phyloP scores from a whole-genome alignment of 2,329 filamentous ascomycete genomes.

The Trichophyton benhamiae region DNA sequence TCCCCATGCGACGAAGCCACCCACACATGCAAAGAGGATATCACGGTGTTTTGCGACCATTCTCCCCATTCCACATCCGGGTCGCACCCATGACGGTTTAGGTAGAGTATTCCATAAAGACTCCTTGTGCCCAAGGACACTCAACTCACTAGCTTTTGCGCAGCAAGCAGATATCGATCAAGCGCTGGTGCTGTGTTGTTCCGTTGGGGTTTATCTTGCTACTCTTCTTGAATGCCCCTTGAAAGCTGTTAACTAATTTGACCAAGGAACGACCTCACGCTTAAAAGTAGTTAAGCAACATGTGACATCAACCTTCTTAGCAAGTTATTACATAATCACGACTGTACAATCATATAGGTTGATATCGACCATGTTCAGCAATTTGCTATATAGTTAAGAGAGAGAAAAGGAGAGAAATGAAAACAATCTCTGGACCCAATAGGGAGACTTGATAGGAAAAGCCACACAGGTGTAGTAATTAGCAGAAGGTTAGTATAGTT shows the following conservation, averaged over 20 bases:
- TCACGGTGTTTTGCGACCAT: conserved; percentile 37
- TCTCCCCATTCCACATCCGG: conserved; percentile 16
- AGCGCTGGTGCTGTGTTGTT: background rate
- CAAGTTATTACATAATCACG: background rate
- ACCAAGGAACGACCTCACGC: background rate
- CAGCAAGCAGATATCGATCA: background rate
- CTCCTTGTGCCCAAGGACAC: background rate
- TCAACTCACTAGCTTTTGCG: background rate
- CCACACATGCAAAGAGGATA: conserved; percentile 30
- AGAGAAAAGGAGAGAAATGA: background rate
- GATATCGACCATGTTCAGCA: too few species aligned
- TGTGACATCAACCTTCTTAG: too few species aligned
- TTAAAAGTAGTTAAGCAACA: too few species aligned
- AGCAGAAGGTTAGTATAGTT: background rate
- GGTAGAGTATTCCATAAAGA: background rate
- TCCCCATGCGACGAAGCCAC: conserved; percentile 67
- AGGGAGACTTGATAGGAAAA: background rate
- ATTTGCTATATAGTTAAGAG: too few species aligned
- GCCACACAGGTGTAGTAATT: background rate
- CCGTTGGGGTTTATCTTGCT: background rate
- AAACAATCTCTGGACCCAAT: background rate
- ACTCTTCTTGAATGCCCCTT: background rate
- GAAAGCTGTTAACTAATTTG: background rate
- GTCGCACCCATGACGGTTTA: conserved; percentile 2
- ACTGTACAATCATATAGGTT: too few species aligned